Evolutionary conservation across 2,329 filamentous ascomycete genomes (phyloP).

Genomic region (Ophiocordyceps australis): DNA sequence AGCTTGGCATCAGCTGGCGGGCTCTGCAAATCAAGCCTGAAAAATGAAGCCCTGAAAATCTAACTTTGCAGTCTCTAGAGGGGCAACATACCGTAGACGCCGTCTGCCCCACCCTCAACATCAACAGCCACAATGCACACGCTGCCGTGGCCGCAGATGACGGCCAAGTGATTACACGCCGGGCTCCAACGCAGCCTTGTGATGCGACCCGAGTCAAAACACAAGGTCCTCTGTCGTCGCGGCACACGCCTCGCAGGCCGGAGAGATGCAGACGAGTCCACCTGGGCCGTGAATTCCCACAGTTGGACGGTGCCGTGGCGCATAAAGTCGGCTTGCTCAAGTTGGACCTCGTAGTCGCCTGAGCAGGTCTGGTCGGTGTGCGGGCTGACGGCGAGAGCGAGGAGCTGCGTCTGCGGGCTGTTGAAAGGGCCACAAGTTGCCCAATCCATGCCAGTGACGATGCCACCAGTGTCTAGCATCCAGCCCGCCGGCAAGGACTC

Average conservation of each 20-base stretch:
- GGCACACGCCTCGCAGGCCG: conserved; percentile 17
- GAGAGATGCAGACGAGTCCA: conserved; percentile 10
- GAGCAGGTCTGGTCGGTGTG: conserved; percentile 28
- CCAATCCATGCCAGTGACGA: conserved; percentile 35
- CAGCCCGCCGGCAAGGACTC: conserved; percentile 26
- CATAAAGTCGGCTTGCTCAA: conserved; percentile 16
- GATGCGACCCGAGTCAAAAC: conserved; percentile 30
- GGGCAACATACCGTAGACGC: conserved; percentile 26
- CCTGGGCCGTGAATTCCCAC: conserved; percentile 24
- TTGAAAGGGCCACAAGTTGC: conserved; percentile 21
- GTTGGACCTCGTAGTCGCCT: conserved; percentile 19
- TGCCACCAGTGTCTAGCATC: conserved; percentile 34
- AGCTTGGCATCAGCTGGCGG: too few relatives aligned
- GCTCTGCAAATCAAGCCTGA: too few relatives aligned
- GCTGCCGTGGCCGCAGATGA: conserved; percentile 31
- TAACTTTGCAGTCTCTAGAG: too few relatives aligned
- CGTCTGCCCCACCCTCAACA: conserved; percentile 7
- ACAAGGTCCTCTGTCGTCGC: conserved; percentile 22
- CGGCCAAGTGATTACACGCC: conserved; percentile 23
- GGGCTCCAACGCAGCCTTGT: conserved; percentile 36
- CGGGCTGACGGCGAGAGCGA: conserved; percentile 32
- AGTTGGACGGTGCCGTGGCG: conserved; percentile 31
- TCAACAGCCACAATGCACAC: conserved; percentile 25
- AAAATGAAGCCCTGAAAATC: too few relatives aligned
- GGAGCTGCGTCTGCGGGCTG: conserved; percentile 20